Base-by-base conservation (phyloP, 2,329 filamentous ascomycete species). In the Acarospora socialis region DNA sequence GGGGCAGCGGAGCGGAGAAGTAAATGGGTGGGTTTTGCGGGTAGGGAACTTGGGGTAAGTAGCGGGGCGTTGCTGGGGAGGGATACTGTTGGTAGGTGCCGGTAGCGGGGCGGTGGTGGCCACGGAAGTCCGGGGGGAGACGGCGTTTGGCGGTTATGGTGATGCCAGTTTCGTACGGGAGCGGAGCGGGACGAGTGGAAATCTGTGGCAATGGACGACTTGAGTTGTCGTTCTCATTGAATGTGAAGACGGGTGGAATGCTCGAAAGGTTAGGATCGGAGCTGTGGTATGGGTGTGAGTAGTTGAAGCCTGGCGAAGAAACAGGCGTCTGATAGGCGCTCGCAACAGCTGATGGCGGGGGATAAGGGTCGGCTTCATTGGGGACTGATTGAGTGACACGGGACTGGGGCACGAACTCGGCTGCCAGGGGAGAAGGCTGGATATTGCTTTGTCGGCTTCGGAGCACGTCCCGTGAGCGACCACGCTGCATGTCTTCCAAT, bases 81-180 rank as follows among this genome's bases (percentile, higher is more conserved):
- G 14, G 25, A 20, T 2, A 18, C n/a, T 25, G 25, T 25, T 18
- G 26, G 24, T 2, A 26, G 30, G 9, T 21, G 24, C 8, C 15
- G 30, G 2, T 33, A 22, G n/a, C n/a, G 25, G 17, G 12, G 27
- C 4, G 25, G 26, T 27, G 33, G 33, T 7, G 44, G 41, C 38
- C 29, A 7, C 28, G 38, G 9, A 42, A 35, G 7, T 41, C 26
- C 8, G 37, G 31, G 4, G 44, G 30, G 12, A 41, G 36, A 10
- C 39, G 49, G 9, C 43, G 44, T 19, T 49, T 32, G 9, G 45
- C 40, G 7, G 47, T 46, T 32, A 57, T 43, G 4, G 49, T 38
- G 19, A 56, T 51, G 27, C 57, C 45, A 20, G 46, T 37, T 9
- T 57, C 54, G 25, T 52, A 52, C 2, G 51, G 53, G 3, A 58